These are phyloP conservation scores for Phlyctochytrium planicorne DNA, from an alignment of 192 early-diverging fungal species.

Conservation along the genomic window DNA sequence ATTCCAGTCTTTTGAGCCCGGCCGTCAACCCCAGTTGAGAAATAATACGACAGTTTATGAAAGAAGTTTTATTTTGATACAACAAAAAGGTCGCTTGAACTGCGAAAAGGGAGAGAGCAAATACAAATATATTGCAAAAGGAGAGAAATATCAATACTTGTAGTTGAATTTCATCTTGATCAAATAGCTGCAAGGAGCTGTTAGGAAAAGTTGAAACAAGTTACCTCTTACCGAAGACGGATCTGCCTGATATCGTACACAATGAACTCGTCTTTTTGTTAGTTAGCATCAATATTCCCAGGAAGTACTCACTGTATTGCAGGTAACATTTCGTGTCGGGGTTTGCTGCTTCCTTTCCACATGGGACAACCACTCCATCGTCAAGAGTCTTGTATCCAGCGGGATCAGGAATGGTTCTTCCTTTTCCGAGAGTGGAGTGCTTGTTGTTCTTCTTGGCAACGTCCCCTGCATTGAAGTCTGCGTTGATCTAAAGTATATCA, in stretches of 20 bases:
- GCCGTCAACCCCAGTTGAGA: too few species aligned
- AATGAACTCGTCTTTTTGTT: conserved; percentile 63
- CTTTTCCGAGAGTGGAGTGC: conserved; percentile 68
- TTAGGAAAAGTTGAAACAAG: too few species aligned
- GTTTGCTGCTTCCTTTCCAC: conserved; percentile 33
- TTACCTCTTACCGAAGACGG: conserved; percentile 74
- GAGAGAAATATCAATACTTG: background rate
- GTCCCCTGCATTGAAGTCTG: conserved; percentile 57
- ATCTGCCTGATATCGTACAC: conserved; percentile 72
- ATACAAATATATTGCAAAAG: too few species aligned
- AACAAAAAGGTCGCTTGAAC: too few species aligned
- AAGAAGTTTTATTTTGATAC: too few species aligned
- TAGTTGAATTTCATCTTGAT: conserved; percentile 27
- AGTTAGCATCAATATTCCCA: background rate
- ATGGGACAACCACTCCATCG: conserved; percentile 52
- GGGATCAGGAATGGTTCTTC: conserved; percentile 58
- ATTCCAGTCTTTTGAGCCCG: too few species aligned
- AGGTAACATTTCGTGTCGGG: conserved; percentile 32
- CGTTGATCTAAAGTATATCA: conserved; percentile 9
- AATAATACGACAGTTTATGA: too few species aligned
- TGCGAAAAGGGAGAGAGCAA: too few species aligned
- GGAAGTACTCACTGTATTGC: conserved; percentile 41
- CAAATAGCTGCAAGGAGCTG: too few species aligned
- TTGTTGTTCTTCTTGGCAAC: conserved; percentile 32
- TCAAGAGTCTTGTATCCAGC: conserved; percentile 34